phyloP scores from a whole-genome alignment of 1,284 basidiomycete genomes.

The Puccinia triticina region DNA sequence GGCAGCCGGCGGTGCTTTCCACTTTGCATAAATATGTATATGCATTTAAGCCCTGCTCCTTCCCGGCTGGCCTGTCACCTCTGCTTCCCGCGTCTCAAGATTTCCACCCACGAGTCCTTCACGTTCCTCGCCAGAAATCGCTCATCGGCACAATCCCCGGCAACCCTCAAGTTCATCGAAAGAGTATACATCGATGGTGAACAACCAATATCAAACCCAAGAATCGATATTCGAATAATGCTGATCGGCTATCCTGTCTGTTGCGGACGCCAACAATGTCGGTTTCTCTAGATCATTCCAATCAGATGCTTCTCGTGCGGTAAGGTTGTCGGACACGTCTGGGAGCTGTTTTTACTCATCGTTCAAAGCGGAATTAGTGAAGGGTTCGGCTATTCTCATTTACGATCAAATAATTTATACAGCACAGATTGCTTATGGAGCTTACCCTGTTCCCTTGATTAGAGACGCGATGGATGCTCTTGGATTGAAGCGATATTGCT shows the following conservation, averaged over 20 bases:
- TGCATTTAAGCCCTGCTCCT: too few species aligned
- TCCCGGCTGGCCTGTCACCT: too few species aligned
- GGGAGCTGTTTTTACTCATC: slow-evolving; percentile 47
- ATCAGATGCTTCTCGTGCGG: slow-evolving; percentile 89
- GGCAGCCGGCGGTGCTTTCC: too few species aligned
- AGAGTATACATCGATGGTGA: slow-evolving; percentile 7
- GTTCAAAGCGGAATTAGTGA: slow-evolving; percentile 49
- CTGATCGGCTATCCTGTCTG: not conserved
- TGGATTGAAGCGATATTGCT: slow-evolving; percentile 91
- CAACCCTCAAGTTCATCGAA: not conserved
- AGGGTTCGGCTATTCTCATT: slow-evolving; percentile 20
- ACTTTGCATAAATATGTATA: slow-evolving; percentile 22
- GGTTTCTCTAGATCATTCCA: slow-evolving; percentile 72
- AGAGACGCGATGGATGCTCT: slow-evolving; percentile 90
- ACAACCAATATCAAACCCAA: not conserved
- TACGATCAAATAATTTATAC: not conserved
- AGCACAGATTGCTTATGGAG: not conserved
- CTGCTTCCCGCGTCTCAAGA: not conserved
- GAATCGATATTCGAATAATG: not conserved
- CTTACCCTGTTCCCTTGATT: slow-evolving; percentile 5
- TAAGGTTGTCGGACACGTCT: slow-evolving; percentile 73
- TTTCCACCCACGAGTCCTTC: not conserved
- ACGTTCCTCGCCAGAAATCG: too few species aligned
- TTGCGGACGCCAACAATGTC: not conserved
- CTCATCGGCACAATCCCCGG: not conserved